Conservation (phyloP, 148 eudicot species). For the Nepenthes gracilis region DNA sequence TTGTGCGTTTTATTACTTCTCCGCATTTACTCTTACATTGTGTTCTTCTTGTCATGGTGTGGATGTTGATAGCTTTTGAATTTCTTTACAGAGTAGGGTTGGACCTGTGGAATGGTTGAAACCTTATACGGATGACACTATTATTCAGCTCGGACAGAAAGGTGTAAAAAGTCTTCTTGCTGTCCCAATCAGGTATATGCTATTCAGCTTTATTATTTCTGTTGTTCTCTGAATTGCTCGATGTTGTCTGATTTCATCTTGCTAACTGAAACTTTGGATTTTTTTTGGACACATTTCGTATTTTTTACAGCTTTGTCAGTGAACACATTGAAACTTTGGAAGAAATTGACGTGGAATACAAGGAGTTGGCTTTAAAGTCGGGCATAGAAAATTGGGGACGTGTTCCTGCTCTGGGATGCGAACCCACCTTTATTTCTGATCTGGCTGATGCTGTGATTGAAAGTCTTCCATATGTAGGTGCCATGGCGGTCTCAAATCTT, state of each 20-base stretch:
- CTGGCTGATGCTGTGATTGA: conserved; percentile 98
- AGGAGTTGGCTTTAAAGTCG: conserved; percentile 80
- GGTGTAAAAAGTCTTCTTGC: conserved; percentile 94
- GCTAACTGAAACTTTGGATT: background rate
- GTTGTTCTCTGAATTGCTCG: background rate
- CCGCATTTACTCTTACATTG: background rate
- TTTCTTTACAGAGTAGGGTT: conserved; percentile 69
- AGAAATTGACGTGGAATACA: conserved; percentile 96
- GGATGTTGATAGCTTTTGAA: background rate
- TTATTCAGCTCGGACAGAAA: conserved; percentile 77
- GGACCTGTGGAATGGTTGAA: conserved; percentile 99
- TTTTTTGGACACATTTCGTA: background rate
- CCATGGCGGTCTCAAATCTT: conserved; percentile 93
- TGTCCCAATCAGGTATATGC: conserved; percentile 75
- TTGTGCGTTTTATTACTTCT: background rate
- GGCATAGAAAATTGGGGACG: conserved; percentile 96
- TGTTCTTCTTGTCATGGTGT: background rate
- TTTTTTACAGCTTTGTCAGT: conserved; percentile 72
- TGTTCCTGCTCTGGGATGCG: conserved; percentile 89
- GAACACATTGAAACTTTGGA: conserved; percentile 97
- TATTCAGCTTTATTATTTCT: background rate
- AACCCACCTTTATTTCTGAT: conserved; percentile 78
- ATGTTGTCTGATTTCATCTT: background rate
- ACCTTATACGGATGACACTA: conserved; percentile 92
- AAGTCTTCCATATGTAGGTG: conserved; percentile 98